A percentile compares a stretch with the other conserved stretches of the same genome.
Conservation (phyloP, 306 rosid genomes). For the Pterocarpus macrocarpus region DNA sequence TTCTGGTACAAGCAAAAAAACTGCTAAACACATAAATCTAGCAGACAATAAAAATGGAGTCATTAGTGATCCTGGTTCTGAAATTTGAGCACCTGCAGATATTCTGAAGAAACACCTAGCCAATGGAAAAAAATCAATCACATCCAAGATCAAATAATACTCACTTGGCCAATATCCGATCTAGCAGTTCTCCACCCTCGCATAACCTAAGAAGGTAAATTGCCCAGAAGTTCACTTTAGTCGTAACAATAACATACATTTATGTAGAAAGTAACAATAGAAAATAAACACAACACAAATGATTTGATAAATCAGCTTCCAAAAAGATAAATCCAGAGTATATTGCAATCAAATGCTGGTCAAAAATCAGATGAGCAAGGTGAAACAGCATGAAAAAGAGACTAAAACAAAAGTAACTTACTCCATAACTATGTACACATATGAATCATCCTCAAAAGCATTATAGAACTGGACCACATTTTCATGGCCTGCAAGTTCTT, state of each 20-base stretch:
- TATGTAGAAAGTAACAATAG: constrained; percentile 3
- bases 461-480: constrained; percentile 88
- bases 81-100: constrained; percentile 27
- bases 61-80: constrained; percentile 18
- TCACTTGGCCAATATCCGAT: constrained; percentile 95
- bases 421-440: constrained; percentile 99
- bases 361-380: constrained; percentile 30
- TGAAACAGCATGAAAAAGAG: constrained; percentile 36
- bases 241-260: background rate
- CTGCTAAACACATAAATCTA: constrained; percentile 33
- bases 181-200: constrained; percentile 97
- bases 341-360: constrained; percentile 12
- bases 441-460: constrained; percentile 92
- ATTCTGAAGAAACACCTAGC: constrained; percentile 17
- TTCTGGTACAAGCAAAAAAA: background rate
- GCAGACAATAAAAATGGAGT: constrained; percentile 15
- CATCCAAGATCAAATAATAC: constrained; percentile 49
- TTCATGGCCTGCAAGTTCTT: constrained; percentile 93
- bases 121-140: constrained; percentile 24
- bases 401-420: constrained; percentile 55
- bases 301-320: constrained; percentile 41
- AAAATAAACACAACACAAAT: constrained; percentile 14
- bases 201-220: constrained; percentile 72
- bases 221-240: constrained; percentile 11
- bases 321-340: constrained; percentile 19